Conservation (phyloP, 2,329 filamentous ascomycete genomes). For the Neoarthrinium moseri region DNA sequence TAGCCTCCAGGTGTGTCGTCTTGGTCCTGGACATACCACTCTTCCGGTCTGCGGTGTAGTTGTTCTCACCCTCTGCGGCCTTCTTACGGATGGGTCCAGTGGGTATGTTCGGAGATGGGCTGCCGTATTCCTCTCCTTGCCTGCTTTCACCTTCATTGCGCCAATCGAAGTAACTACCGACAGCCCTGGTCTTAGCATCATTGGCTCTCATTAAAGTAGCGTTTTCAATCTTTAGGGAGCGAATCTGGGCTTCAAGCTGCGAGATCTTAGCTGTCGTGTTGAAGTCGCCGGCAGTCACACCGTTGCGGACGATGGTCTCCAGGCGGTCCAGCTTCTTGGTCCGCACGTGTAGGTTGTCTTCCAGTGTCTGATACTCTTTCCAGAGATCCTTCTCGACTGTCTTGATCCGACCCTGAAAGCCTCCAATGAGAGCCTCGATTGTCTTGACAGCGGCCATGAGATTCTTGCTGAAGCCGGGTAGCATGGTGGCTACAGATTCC, state of each 20-base stretch:
- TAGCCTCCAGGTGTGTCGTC: constrained; percentile 32
- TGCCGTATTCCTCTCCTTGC: constrained; percentile 38
- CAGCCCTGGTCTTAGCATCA: constrained; percentile 51
- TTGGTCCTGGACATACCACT: constrained; percentile 32
- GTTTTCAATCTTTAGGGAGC: constrained; percentile 63
- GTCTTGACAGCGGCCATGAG: constrained; percentile 83
- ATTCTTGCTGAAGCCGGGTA: constrained; percentile 88
- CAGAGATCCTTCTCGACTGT: constrained; percentile 85
- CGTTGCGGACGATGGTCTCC: constrained; percentile 74
- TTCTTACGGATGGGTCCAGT: constrained; percentile 41
- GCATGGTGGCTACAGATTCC: constrained; percentile 80
- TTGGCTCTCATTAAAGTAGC: constrained; percentile 66
- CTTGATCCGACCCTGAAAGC: constrained; percentile 78
- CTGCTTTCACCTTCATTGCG: constrained; percentile 38
- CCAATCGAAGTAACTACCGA: constrained; percentile 21
- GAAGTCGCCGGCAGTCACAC: constrained; percentile 49
- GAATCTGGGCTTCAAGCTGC: constrained; percentile 60
- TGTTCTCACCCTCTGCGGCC: background rate
- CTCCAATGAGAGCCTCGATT: constrained; percentile 75
- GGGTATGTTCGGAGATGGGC: constrained; percentile 53
- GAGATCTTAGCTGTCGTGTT: constrained; percentile 44
- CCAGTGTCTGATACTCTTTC: constrained; percentile 85
- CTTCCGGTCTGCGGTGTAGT: constrained; percentile 14
- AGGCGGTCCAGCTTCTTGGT: constrained; percentile 85
- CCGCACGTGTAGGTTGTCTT: constrained; percentile 75